These are phyloP conservation scores for Yamadazyma kanchanaburiensis DNA, from an alignment of 1,139 yeast genomes.

Conservation along the genomic window DNA sequence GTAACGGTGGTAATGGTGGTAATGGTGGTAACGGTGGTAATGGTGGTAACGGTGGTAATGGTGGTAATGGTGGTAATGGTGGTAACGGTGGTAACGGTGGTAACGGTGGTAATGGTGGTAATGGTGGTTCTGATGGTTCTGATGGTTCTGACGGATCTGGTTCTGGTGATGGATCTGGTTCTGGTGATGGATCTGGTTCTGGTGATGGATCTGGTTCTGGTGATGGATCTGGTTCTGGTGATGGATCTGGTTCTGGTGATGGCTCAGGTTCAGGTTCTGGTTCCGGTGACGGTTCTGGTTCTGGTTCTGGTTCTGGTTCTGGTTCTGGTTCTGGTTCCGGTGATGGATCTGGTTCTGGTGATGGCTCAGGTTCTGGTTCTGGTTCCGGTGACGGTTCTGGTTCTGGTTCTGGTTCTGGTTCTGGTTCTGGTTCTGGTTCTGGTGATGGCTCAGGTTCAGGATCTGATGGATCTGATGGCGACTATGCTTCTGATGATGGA, in stretches of 20 bases:
- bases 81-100: no score
- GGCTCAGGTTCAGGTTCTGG: conserved; percentile 1
- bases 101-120: no score
- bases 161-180: no score
- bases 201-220: no score
- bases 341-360: conserved; percentile 5
- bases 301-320: conserved; percentile 4
- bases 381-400: conserved; percentile 1
- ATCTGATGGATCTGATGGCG: neutral
- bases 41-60: no score
- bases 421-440: conserved; percentile 1
- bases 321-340: conserved; percentile 6
- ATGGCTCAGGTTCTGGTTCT: conserved; percentile 8
- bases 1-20: no score
- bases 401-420: conserved; percentile 1
- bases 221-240: conserved; percentile 8
- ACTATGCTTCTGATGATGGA: neutral
- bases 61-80: no score
- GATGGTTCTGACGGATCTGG: conserved; percentile 9
- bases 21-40: no score
- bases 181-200: no score
- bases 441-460: conserved; percentile 1
- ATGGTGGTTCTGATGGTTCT: no score
- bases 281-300: conserved; percentile 5
- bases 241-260: conserved; percentile 6